phyloP scores from a whole-genome alignment of 352 stramenopile genomes.

The Globisporangium lucens region DNA sequence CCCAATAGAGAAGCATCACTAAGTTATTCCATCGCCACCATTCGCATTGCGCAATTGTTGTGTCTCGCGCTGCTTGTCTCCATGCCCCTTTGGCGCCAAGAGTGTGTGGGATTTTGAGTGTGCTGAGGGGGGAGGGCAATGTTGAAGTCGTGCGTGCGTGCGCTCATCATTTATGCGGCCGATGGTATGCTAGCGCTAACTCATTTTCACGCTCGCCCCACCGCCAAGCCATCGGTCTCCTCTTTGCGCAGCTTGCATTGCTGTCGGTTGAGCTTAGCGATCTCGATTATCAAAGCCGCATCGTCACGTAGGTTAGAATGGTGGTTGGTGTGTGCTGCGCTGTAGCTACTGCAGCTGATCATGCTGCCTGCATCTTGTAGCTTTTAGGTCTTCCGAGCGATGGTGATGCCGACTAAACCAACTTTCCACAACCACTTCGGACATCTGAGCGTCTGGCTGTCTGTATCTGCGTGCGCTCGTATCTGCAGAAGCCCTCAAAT shows the following conservation, averaged over 20 bases:
- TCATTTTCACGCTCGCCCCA: neutral
- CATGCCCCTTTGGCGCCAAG: neutral
- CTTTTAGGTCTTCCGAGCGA: too few relatives aligned
- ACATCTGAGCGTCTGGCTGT: too few relatives aligned
- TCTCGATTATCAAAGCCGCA: neutral
- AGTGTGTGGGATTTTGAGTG: neutral
- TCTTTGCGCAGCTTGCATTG: neutral
- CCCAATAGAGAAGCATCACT: slow-evolving; percentile 3
- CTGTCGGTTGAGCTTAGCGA: neutral
- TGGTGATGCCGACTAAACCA: too few relatives aligned
- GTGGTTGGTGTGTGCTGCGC: too few relatives aligned
- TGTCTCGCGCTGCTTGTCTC: neutral
- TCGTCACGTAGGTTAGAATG: too few relatives aligned
- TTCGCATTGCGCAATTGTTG: neutral
- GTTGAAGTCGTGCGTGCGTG: neutral
- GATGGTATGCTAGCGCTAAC: neutral
- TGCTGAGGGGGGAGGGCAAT: neutral
- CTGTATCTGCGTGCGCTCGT: too few relatives aligned
- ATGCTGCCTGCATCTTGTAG: too few relatives aligned
- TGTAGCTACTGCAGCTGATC: too few relatives aligned
- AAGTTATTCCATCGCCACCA: slow-evolving; percentile 5
- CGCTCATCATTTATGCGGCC: neutral
- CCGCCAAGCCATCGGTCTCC: too few relatives aligned
- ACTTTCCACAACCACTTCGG: too few relatives aligned
- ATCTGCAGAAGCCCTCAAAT: neutral